Percentiles rank a stretch among this genome's conserved stretches.
Conservation (phyloP, 2,329 filamentous ascomycete genomes). For the Exophiala dermatitidis region DNA sequence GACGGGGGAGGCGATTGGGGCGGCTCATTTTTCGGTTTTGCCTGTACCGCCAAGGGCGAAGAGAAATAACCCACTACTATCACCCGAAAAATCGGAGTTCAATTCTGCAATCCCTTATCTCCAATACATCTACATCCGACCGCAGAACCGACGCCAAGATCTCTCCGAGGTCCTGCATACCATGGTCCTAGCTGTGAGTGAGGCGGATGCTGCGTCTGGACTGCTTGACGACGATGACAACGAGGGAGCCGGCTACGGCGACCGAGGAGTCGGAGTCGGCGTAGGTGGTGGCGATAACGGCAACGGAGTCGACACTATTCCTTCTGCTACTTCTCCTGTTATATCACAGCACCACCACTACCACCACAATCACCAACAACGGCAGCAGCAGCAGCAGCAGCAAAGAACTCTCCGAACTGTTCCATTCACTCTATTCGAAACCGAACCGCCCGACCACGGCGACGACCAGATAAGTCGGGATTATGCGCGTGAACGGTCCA, state of each 20-base stretch:
- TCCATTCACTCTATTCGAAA: conserved; percentile 25
- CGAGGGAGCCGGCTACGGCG: too few species aligned
- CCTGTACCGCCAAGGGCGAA: conserved; percentile 1
- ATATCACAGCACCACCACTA: too few species aligned
- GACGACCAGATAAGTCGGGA: conserved; percentile 14
- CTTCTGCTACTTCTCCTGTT: too few species aligned
- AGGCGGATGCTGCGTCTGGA: conserved; percentile 14
- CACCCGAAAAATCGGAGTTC: neutral
- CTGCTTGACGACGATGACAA: too few species aligned
- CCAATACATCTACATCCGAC: conserved; percentile 24
- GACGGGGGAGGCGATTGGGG: conserved; percentile 20
- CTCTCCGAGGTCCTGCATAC: conserved; percentile 26
- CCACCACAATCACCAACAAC: too few species aligned
- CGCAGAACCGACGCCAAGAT: conserved; percentile 22
- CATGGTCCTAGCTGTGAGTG: conserved; percentile 21
- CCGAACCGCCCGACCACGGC: conserved; percentile 22
- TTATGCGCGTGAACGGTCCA: conserved; percentile 16
- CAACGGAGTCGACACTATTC: too few species aligned
- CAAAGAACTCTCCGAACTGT: too few species aligned
- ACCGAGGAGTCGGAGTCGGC: too few species aligned
- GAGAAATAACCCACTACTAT: neutral
- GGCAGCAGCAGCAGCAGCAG: too few species aligned
- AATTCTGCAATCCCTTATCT: conserved; percentile 23
- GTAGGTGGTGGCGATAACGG: too few species aligned
- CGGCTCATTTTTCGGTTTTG: conserved; percentile 25